These are phyloP conservation scores for Acaromyces ingoldii DNA, from an alignment of 1,284 basidiomycete species.

Conservation along the genomic window DNA sequence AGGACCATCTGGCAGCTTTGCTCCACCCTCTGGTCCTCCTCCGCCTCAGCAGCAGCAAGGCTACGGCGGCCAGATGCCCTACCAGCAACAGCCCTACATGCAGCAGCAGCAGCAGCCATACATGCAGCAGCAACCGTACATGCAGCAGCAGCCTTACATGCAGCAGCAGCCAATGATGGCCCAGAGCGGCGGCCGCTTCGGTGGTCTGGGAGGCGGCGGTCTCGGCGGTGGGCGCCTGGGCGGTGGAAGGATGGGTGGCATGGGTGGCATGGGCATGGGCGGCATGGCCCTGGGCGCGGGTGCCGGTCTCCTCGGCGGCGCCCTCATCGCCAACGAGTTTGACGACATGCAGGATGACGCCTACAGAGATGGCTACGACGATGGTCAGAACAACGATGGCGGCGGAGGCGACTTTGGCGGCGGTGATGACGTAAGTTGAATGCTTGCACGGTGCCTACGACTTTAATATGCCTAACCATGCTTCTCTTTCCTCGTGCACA, in stretches of 20 bases:
- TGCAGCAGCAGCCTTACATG: no score
- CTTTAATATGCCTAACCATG: no score
- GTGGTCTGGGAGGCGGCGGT: constrained; percentile 14
- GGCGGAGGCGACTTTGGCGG: no score
- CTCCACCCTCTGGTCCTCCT: neutral
- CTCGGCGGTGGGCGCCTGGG: constrained; percentile 12
- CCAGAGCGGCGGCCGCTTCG: constrained; percentile 8
- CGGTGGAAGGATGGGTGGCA: constrained; percentile 7
- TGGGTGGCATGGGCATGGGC: constrained; percentile 6
- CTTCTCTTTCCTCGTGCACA: no score
- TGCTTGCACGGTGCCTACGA: no score
- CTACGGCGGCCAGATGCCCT: neutral
- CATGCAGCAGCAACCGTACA: neutral
- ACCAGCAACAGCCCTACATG: constrained; percentile 1
- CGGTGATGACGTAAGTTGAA: no score
- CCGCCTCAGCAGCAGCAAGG: neutral
- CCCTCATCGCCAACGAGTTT: constrained; percentile 9
- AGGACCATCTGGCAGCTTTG: no score
- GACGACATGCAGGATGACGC: constrained; percentile 36
- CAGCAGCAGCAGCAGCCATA: constrained; percentile 2
- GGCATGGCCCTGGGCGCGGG: constrained; percentile 28
- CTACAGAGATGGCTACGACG: constrained; percentile 44
- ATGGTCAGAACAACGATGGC: no score
- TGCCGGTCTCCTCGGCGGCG: constrained; percentile 22
- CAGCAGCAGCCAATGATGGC: constrained; percentile 12